phyloP scores from a whole-genome alignment of 73 alveolate species.

The Tetrahymena thermophila region DNA sequence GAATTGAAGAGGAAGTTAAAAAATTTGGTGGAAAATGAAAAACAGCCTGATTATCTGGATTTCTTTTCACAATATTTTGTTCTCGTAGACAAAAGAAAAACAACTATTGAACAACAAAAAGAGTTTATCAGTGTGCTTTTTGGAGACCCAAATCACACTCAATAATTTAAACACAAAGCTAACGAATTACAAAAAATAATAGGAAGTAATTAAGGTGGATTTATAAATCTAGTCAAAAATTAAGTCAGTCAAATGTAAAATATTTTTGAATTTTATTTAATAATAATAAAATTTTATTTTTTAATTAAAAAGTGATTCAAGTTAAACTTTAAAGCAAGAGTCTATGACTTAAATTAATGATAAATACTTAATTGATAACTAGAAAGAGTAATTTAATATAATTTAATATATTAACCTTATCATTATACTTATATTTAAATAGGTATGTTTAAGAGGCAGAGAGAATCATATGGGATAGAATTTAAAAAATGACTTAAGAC shows the following conservation, averaged over 20 bases:
- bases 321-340: not conserved
- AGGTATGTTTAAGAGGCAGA: not conserved
- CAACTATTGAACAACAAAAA: not conserved
- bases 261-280: too few species aligned
- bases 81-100: not conserved
- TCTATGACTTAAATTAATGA: not conserved
- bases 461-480: not conserved
- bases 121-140: not conserved
- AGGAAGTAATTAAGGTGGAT: not conserved
- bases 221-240: not conserved
- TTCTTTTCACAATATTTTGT: not conserved
- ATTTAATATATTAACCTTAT: too few species aligned
- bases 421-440: not conserved
- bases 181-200: not conserved
- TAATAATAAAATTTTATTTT: too few species aligned
- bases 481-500: not conserved
- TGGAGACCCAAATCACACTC: not conserved
- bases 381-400: not conserved
- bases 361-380: not conserved
- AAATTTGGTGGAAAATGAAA: not conserved
- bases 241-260: not conserved
- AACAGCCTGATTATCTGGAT: not conserved
- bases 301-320: not conserved
- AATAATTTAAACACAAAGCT: not conserved
- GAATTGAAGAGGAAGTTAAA: not conserved